Base-by-base conservation (phyloP, 805 yeast species). In the Kodamaea nitidulidarum region DNA sequence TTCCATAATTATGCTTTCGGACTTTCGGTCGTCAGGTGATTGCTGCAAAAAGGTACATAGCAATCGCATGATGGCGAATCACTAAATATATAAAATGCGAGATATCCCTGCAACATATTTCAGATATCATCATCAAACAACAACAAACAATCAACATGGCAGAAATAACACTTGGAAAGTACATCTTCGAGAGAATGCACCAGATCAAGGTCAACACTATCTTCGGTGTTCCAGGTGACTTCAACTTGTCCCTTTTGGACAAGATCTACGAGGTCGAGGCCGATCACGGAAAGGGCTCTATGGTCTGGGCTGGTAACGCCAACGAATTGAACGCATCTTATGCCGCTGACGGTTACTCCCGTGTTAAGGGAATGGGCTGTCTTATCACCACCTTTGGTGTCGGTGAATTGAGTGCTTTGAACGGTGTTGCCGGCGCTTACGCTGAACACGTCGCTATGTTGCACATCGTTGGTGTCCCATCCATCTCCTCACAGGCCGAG, bases 241-340 rank as follows among this genome's bases (percentile, higher is more conserved):
- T 58, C 51, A 60, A 58, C 55, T 51, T 58, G 46, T 51, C 63
- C 7, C 55, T 60, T 33, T 50, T 61, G 35, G 66, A 61, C 50
- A 59, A 58, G 43, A 47, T 61, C 44, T 54, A 59, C 44, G 61
- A 58, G 41, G 63, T 60, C 9, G 49, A 52, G 16, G 56, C 55
- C 15, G 39, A 32, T 7, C 38, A 39, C 24, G 45, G 42, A 11
- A 35, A 38, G 33, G 36, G 41, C 7, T 38, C 41, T 15, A 48
- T 60, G 54, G 45, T 76, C 38, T 61, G 66, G 66, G 63, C 60
- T 18, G 63, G 64, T 24, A 58, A 59, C 48, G 58, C 61, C 49
- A 61, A 61, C 54, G 65, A 61, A 43, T 51, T 61, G 53, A 54
- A 55, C 29, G 57, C 60, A 2, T 52, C 58, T 4, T 54, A 55